phyloP scores from a whole-genome alignment of 2,329 filamentous ascomycete species.

The Aspergillus jensenii region DNA sequence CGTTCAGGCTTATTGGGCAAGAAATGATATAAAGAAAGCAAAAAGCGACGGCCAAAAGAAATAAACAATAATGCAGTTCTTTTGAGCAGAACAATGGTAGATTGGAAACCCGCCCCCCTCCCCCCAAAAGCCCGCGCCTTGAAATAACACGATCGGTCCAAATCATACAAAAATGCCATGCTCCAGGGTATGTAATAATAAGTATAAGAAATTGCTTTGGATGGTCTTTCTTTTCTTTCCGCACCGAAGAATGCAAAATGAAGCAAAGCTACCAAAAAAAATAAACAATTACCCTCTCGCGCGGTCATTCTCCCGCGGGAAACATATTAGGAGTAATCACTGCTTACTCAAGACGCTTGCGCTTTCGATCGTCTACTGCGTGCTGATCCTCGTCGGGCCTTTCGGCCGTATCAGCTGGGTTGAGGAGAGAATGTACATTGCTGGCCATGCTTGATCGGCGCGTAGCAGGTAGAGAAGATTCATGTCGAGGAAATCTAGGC shows the following conservation, averaged over 20 bases:
- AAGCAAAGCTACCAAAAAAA: neutral
- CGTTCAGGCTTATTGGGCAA: neutral
- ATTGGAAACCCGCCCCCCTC: neutral
- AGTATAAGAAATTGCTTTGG: neutral
- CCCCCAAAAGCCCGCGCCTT: neutral
- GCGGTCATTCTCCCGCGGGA: neutral
- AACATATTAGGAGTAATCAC: neutral
- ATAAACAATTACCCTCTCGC: neutral
- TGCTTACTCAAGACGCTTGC: conserved; percentile 54
- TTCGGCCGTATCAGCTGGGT: conserved; percentile 68
- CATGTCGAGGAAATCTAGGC: conserved; percentile 38
- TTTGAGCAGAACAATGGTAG: neutral
- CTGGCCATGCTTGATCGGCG: conserved; percentile 70
- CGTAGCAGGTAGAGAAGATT: conserved; percentile 57
- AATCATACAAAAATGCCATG: conserved; percentile 8
- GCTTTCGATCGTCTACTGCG: conserved; percentile 58
- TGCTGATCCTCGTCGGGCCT: conserved; percentile 63
- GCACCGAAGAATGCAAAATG: neutral
- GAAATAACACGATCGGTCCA: conserved; percentile 15
- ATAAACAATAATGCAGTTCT: neutral
- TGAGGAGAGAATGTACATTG: conserved; percentile 66
- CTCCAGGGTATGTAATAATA: conserved; percentile 3
- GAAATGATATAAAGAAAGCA: neutral
- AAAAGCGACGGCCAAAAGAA: neutral
- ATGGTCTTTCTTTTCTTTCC: neutral